phyloP scores from a whole-genome alignment of 1,284 basidiomycete species.

The Ganoderma boninense region DNA sequence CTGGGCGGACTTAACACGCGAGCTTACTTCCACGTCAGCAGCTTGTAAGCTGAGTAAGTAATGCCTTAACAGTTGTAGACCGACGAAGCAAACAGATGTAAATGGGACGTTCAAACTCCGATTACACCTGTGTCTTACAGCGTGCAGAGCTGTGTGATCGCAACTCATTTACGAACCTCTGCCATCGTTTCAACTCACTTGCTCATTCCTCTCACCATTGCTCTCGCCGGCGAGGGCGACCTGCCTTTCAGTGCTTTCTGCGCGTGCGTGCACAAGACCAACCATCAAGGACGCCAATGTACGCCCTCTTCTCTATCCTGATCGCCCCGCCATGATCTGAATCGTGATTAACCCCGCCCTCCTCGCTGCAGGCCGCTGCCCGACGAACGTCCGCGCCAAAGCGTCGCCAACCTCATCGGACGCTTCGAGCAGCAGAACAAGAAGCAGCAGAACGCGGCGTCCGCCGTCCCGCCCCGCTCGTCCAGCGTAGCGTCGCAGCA shows the following conservation, averaged over 20 bases:
- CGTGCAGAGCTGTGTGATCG: conserved; percentile 18
- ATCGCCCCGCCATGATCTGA: conserved; percentile 30
- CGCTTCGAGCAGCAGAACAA: conserved; percentile 83
- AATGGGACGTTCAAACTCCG: conserved; percentile 24
- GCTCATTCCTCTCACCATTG: conserved; percentile 27
- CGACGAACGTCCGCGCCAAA: conserved; percentile 82
- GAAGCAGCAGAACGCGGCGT: conserved; percentile 54
- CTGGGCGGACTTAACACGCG: neutral
- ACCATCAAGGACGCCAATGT: conserved; percentile 32
- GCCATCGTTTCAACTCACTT: conserved; percentile 29
- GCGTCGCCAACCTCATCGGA: conserved; percentile 85
- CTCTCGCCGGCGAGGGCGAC: conserved; percentile 40
- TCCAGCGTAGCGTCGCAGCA: conserved; percentile 64
- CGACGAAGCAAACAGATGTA: neutral
- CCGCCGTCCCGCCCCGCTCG: conserved; percentile 55
- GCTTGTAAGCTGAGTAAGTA: neutral
- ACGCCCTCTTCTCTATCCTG: conserved; percentile 23
- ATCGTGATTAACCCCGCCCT: conserved; percentile 28
- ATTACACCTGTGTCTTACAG: neutral
- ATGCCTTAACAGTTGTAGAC: neutral
- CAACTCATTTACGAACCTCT: conserved; percentile 31
- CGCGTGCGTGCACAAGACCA: conserved; percentile 29
- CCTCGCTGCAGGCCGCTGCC: conserved; percentile 70
- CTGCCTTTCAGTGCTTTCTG: conserved; percentile 26
- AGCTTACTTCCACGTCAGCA: conserved; percentile 7